Base-by-base conservation (phyloP, 192 early-diverging fungal genomes). In the Glomus cerebriforme region DNA sequence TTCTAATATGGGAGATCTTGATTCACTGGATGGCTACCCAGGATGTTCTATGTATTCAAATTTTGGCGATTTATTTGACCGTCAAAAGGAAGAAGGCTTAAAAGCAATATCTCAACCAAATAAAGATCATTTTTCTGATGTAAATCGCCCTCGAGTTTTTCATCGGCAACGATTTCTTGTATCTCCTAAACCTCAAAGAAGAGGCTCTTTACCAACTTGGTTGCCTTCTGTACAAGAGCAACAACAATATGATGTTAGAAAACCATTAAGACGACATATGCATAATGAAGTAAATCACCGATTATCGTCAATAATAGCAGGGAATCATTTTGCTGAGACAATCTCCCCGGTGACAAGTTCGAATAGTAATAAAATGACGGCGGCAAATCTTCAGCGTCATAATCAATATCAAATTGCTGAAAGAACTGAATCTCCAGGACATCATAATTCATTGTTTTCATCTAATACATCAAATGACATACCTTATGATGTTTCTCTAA, bases 61-160 rank as follows among this genome's bases (percentile, higher is more conserved):
- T 67, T 77, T 77, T 32, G 62, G 76, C 8, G 76, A 77, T 49
- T 54, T 77, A 77, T 77, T 77, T 54, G 76, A 77, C 22, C 45
- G 54, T 19, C 37, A 77, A 27, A 66, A 77, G 19, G 59, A 77
- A 77, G 60, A 63, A 76, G 76, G 76, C 12, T 54, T 77, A 31
- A 77, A 67, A 77, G 76, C 63, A 66, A 77, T 77, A 77, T 45
- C 76, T 5, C 39, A 43, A 47, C 60, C 59, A 10, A 39, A 66
- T 5, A 67, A 77, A 3, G 76, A 66, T 39, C 32, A 66, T 49
- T 24, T 54, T 24, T 35, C 31, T 7, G 62, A 77, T 47, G 26
- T 26, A 43, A 77, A 66, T 66, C 63, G 43, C 17, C 76, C 76
- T 2, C 64, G 76, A 37, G 35, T 77, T 45, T 62, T 77, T 77